phyloP scores from a whole-genome alignment of 345 rosid species.

The Lepidium didymum region DNA sequence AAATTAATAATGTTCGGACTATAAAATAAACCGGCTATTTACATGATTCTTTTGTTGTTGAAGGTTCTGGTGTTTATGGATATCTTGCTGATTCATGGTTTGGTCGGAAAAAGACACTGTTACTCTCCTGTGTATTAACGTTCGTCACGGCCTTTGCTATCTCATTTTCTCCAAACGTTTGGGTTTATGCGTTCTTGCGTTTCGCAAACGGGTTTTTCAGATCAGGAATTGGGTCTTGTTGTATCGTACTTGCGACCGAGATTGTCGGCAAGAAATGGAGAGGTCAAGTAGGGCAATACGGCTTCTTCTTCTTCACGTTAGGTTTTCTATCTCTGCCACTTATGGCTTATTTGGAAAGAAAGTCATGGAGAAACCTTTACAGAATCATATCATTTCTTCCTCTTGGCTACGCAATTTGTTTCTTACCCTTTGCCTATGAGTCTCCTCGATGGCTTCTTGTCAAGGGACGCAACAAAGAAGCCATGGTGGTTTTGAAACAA shows the following conservation, averaged over 20 bases:
- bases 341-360: constrained; percentile 49
- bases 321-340: constrained; percentile 68
- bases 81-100: constrained; percentile 49
- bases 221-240: constrained; percentile 61
- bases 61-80: constrained; percentile 61
- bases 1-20: too few relatives aligned
- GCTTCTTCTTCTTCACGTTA: constrained; percentile 63
- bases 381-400: constrained; percentile 48
- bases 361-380: constrained; percentile 51
- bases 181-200: constrained; percentile 63
- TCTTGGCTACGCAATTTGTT: constrained; percentile 34
- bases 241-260: constrained; percentile 67
- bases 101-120: constrained; percentile 53
- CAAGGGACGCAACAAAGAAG: constrained; percentile 48
- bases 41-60: neutral
- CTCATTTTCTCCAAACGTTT: constrained; percentile 61
- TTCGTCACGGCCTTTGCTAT: constrained; percentile 49
- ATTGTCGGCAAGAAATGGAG: constrained; percentile 69
- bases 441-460: constrained; percentile 78
- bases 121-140: constrained; percentile 44
- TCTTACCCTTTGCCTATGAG: constrained; percentile 50
- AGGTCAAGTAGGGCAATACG: constrained; percentile 68
- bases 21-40: neutral
- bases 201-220: constrained; percentile 50
- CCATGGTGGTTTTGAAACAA: constrained; percentile 37